Evolutionary conservation across 352 stramenopile genomes (phyloP), one percentile per base, ranked within the genome.

Genomic region (Globisporangium sylvaticum): DNA sequence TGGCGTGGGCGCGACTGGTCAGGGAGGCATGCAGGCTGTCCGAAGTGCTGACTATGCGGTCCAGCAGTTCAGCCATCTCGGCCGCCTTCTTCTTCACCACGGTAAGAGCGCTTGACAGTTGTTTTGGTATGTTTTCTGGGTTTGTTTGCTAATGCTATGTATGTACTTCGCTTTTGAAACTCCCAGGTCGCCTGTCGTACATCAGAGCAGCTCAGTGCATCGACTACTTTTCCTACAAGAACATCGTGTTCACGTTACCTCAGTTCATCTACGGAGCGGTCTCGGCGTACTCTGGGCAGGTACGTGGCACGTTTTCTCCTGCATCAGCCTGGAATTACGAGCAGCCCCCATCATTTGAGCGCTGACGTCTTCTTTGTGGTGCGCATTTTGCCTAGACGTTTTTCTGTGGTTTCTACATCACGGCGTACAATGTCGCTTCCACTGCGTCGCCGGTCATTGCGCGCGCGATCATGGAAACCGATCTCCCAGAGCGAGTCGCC

Each of bases 141-240:
- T n/a, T 65, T n/a, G n/a, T 14, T 58, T 12, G 44, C 52, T 34
- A n/a, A 58, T 12, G 3, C 15, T n/a, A 22, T 32, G 50, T 37
- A 58, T n/a, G n/a, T n/a, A n/a, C n/a, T n/a, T n/a, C 1, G 52
- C 14, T 18, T 7, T 32, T 9, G 6, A 37, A 22, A 34, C n/a
- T 20, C 18, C 10, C 39, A 89, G 97, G 97, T 9, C 90, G 97
- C 29, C 96, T 98, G 69, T 98, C 98, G 46, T 99, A 99, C 72
- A 85, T 96, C 46, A 94, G 98, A 14, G 97, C 98, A 60, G 90
- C 88, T 22, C 92, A 97, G 66, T 94, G 97, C 57, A 97, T 99
- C 74, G 90, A 98, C 48, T 99, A 98, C 68, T 98, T 98, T 62
- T 99, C 99, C 76, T 99, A 99, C 91, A 99, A 99, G 80, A 99